These are phyloP conservation scores for Globisporangium nagaii DNA, from an alignment of 352 stramenopile genomes.

Conservation along the genomic window DNA sequence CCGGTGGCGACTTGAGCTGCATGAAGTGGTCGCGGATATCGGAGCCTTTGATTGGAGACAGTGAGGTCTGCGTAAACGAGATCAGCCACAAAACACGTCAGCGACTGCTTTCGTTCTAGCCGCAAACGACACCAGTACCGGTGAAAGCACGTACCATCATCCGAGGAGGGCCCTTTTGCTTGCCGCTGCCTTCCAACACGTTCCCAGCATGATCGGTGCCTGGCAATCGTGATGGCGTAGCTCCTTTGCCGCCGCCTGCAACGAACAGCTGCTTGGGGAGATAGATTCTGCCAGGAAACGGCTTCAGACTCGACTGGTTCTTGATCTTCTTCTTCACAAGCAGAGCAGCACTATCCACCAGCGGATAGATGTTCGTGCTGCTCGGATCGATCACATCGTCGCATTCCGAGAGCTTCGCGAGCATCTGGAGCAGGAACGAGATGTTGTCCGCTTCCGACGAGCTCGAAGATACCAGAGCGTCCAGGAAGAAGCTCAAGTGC, in stretches of 20 bases:
- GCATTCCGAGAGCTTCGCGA: conserved; percentile 69
- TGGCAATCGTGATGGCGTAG: neutral
- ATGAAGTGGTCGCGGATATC: conserved; percentile 51
- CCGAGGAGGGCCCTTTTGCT: conserved; percentile 17
- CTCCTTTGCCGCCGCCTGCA: conserved; percentile 5
- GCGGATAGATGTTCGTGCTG: conserved; percentile 45
- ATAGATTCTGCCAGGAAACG: conserved; percentile 81
- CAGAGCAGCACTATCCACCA: conserved; percentile 49
- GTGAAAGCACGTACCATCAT: conserved; percentile 45
- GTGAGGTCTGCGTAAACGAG: conserved; percentile 34
- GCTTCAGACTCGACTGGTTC: conserved; percentile 77
- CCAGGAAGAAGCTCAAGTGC: conserved; percentile 69
- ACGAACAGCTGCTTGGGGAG: conserved; percentile 67
- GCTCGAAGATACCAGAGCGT: conserved; percentile 54
- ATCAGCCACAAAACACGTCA: conserved; percentile 10
- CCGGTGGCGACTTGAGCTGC: conserved; percentile 49
- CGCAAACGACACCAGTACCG: too few relatives aligned
- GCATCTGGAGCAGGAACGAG: conserved; percentile 78
- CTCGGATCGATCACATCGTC: conserved; percentile 47
- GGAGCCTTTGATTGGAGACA: conserved; percentile 73
- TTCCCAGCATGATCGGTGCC: neutral
- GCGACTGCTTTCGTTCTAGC: too few relatives aligned
- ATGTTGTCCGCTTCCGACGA: conserved; percentile 69
- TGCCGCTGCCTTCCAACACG: neutral
- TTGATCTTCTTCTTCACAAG: conserved; percentile 83